phyloP scores from a whole-genome alignment of 164 flowering plant genomes.

The Chimonanthus salicifolius region DNA sequence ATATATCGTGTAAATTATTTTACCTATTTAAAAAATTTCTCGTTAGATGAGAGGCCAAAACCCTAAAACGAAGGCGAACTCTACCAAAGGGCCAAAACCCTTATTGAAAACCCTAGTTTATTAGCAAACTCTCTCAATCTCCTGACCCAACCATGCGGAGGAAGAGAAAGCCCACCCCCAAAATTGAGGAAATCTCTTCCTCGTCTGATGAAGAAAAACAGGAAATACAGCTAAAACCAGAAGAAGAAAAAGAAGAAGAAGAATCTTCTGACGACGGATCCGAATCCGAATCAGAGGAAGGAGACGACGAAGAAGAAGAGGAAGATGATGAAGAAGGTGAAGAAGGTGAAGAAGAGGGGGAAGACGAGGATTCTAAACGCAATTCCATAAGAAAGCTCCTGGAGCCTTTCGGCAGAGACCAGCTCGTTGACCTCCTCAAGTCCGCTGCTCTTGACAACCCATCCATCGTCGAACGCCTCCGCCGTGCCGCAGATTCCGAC shows the following conservation, averaged over 20 bases:
- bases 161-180: slow-evolving; percentile 19
- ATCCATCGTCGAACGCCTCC: slow-evolving; percentile 13
- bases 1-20: no score
- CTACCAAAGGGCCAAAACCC: no score
- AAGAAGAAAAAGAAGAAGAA: slow-evolving; percentile 10
- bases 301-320: slow-evolving; percentile 12
- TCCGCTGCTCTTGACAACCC: slow-evolving; percentile 23
- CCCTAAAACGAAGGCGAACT: no score
- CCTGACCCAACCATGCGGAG: slow-evolving; percentile 15
- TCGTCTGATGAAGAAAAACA: slow-evolving; percentile 8
- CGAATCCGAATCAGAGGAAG: slow-evolving; percentile 19
- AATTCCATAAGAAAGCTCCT: slow-evolving; percentile 27
- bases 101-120: slow-evolving; percentile 2
- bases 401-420: slow-evolving; percentile 38
- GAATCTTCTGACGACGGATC: slow-evolving; percentile 13
- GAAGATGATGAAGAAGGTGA: slow-evolving; percentile 15
- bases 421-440: slow-evolving; percentile 28
- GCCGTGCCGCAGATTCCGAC: slow-evolving; percentile 21
- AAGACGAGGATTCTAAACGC: slow-evolving; percentile 12
- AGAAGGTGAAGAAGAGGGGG: slow-evolving; percentile 16
- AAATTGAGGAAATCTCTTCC: slow-evolving; percentile 1
- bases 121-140: neutral
- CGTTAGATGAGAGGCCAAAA: no score
- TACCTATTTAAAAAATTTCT: no score
- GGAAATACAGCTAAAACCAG: slow-evolving; percentile 4